These are phyloP conservation scores for Candida saitoana DNA, from an alignment of 805 yeast species.

Conservation along the genomic window DNA sequence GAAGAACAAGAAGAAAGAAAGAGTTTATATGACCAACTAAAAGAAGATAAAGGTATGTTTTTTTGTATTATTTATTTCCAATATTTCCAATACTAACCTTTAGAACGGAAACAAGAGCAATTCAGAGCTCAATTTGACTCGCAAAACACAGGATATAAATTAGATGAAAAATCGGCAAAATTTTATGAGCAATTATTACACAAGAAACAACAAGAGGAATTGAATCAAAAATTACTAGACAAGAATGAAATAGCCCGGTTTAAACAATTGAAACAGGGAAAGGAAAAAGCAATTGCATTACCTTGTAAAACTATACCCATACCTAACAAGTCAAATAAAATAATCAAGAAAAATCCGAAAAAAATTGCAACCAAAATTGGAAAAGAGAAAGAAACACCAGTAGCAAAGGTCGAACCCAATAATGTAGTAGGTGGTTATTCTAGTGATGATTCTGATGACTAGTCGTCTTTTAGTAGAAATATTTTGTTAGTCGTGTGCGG, in stretches of 20 bases:
- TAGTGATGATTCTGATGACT: slow-evolving; percentile 1
- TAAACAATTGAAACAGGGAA: slow-evolving; percentile 6
- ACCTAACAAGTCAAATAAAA: background rate
- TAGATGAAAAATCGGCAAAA: slow-evolving; percentile 32
- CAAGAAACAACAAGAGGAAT: slow-evolving; percentile 16
- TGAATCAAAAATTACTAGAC: slow-evolving; percentile 18
- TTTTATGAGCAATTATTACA: slow-evolving; percentile 28
- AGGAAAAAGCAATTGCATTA: background rate
- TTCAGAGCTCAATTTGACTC: slow-evolving; percentile 25
- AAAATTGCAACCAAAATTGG: background rate
- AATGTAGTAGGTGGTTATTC: slow-evolving; percentile 4
- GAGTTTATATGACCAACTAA: slow-evolving; percentile 39
- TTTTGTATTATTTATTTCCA: background rate
- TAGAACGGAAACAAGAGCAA: slow-evolving; percentile 31
- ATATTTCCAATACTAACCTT: slow-evolving; percentile 8
- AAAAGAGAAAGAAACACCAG: background rate
- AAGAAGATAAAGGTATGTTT: slow-evolving; percentile 35
- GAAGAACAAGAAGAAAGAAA: slow-evolving; percentile 23
- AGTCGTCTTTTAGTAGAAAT: too few relatives aligned
- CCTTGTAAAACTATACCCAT: background rate
- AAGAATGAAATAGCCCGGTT: slow-evolving; percentile 17
- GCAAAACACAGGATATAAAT: slow-evolving; percentile 38
- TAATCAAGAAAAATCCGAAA: slow-evolving; percentile 2
- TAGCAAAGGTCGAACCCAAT: background rate
- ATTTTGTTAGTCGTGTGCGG: too few relatives aligned